Base-by-base conservation (phyloP, 495 filamentous ascomycete species). In the Xylaria acuta region DNA sequence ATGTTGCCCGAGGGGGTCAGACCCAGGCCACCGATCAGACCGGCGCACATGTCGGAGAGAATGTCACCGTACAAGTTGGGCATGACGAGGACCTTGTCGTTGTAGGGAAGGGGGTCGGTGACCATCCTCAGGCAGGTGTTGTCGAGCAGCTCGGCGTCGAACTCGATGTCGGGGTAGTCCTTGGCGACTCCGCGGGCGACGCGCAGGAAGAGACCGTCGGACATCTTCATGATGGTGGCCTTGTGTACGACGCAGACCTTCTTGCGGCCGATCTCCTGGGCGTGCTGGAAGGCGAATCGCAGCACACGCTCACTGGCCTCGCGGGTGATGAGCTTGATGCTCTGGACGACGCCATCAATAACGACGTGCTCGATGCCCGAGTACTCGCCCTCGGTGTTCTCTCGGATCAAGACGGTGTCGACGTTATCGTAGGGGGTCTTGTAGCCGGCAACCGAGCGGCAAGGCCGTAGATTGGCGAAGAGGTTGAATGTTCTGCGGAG, bases 151-250 rank as follows among this genome's bases (percentile, higher is more conserved):
- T 98, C 97, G 75, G 93, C 92, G 77, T 98, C 95, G 83, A 98
- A 98, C 81, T 97, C 91, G 76, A 98, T 89, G 64, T 92, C 86
- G 72, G 97, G 95, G 90, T 93, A 98, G 75, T 98, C 94, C 90
- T 97, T 95, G 81, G 93, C 85, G 79, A 99, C 86, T 34, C 94
- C 87, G 41, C 90, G 85, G 76, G 94, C 97, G 66, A 89, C 92
- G 82, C 88, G 92, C 71, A 98, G 87, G 91, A 99, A 99, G 63
- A 99, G 92, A 84, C 96, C 96, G 84, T 99, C 96, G 83, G 89
- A 92, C 97, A 98, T 98, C 91, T 99, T 99, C 96, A 98, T 98
- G 87, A 98, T 99, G 78, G 97, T 99, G 78, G 95, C 96, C 90
- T 98, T 98, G 90, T 98, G 95, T 65, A 98, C 96, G 49, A 92